Conservation (phyloP, 208 protist genomes). For the Herpetomonas samuelpessoai region DNA sequence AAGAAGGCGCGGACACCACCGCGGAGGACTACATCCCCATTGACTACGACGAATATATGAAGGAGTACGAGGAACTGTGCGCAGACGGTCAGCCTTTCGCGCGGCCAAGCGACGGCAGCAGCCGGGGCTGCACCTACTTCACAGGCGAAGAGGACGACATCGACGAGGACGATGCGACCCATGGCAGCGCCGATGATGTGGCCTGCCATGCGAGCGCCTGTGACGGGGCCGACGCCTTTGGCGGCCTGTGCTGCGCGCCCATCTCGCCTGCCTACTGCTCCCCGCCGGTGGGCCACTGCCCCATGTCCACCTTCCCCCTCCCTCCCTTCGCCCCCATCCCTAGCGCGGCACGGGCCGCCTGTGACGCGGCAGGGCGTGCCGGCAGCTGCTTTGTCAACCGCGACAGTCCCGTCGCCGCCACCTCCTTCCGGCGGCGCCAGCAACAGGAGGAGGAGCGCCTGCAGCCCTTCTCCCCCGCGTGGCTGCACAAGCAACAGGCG, state of each 20-base stretch:
- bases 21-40: conserved; percentile 13
- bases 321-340: too few species aligned
- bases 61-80: conserved; percentile 12
- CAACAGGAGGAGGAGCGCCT: conserved; percentile 3
- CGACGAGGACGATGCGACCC: neutral
- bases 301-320: neutral
- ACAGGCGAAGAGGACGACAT: neutral
- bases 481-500: neutral
- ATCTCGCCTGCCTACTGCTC: neutral
- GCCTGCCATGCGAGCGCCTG: neutral
- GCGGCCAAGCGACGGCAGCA: neutral
- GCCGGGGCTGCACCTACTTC: neutral
- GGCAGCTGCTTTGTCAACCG: neutral
- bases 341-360: too few species aligned
- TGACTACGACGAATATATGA: conserved; percentile 30
- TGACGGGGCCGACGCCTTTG: neutral
- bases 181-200: neutral
- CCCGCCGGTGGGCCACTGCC: neutral
- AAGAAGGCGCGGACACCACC: neutral
- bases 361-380: too few species aligned
- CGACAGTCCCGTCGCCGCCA: neutral
- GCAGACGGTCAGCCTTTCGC: neutral
- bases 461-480: conserved; percentile 3
- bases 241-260: neutral
- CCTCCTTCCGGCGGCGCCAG: neutral